Evolutionary conservation across 345 rosid species (phyloP), one percentile per base, ranked within the genome.

Genomic region (Psidium guajava): DNA sequence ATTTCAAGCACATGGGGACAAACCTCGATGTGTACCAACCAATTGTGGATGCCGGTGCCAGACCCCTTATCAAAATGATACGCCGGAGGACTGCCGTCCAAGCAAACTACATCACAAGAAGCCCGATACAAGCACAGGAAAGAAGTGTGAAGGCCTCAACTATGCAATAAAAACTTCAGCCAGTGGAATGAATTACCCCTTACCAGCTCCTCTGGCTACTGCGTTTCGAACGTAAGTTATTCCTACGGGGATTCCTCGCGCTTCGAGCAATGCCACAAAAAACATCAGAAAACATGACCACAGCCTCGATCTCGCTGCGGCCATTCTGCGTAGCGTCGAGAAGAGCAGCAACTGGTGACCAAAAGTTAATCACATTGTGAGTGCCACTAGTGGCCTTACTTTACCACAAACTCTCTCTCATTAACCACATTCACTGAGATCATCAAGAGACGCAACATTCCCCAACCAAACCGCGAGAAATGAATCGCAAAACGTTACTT

Each of bases 31-130:
- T 96, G 96, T 84, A 97, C 92, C 87, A 97, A 87, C 99, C 99
- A 97, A 83, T 90, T 96, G 61, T 96, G 90, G 84, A 93, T 90
- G 84, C 99, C 99, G 14, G 96, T 87, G 74, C 99, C 98, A 85
- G 53, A 94, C 69, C 98, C 99, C 86, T 87, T 93, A 82, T 94
- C 89, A 42, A 91, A 88, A 87, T 97, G 96, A 91, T 97, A 97
- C 85, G 99, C 99, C 4, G 99, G 98, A 18, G 98, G 96, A 83
- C 98, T 97, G 44, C 99, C 99, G 89, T 97, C 99, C 88, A 97
- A 88, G 89, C 99, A 97, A 87, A 97, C 99, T 97, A 51, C 73
- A 47, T 15, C 51, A 24, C 86, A 8, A 55, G 59, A 44, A 87
- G 21, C 7, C 44, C 73, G 0, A 59, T 44, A 32, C 36, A 83